Evolutionary conservation across 306 rosid species (phyloP).

Genomic region (Dalbergia cochinchinensis): DNA sequence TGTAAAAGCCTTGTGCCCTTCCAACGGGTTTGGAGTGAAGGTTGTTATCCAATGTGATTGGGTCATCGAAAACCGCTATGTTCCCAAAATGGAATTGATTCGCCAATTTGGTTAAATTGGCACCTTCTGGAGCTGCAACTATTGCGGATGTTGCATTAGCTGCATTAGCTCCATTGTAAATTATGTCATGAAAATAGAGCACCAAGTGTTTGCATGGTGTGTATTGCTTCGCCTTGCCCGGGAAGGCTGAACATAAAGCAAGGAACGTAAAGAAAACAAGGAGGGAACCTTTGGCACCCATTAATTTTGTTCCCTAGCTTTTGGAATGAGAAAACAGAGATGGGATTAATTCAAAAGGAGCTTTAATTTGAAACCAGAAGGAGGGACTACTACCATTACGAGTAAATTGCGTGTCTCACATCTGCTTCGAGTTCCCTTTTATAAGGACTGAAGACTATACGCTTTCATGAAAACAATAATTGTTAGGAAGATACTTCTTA

Average conservation of each 20-base stretch:
- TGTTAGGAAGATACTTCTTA: not conserved
- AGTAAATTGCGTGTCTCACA: not conserved
- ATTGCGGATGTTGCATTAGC: slow-evolving; percentile 77
- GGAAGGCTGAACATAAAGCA: slow-evolving; percentile 51
- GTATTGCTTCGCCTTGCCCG: slow-evolving; percentile 34
- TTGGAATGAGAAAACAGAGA: not conserved
- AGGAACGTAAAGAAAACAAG: slow-evolving; percentile 36
- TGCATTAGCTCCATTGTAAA: slow-evolving; percentile 73
- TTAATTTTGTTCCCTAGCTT: slow-evolving; percentile 2
- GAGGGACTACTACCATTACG: not conserved
- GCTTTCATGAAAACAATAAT: too few species aligned
- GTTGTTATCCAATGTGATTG: slow-evolving; percentile 74
- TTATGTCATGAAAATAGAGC: slow-evolving; percentile 71
- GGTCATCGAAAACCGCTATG: slow-evolving; percentile 78
- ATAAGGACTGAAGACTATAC: not conserved
- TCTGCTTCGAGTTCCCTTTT: slow-evolving; percentile 24
- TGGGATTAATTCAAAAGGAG: too few species aligned
- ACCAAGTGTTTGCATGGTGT: slow-evolving; percentile 70
- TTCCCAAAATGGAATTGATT: slow-evolving; percentile 64
- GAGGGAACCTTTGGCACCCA: slow-evolving; percentile 47
- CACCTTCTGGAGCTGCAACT: slow-evolving; percentile 74
- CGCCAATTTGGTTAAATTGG: slow-evolving; percentile 65
- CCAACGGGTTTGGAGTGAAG: slow-evolving; percentile 78
- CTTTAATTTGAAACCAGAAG: not conserved
- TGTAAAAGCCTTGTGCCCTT: slow-evolving; percentile 80